Base-by-base conservation (phyloP, 2,329 filamentous ascomycete genomes). In the Colletotrichum abscissum region DNA sequence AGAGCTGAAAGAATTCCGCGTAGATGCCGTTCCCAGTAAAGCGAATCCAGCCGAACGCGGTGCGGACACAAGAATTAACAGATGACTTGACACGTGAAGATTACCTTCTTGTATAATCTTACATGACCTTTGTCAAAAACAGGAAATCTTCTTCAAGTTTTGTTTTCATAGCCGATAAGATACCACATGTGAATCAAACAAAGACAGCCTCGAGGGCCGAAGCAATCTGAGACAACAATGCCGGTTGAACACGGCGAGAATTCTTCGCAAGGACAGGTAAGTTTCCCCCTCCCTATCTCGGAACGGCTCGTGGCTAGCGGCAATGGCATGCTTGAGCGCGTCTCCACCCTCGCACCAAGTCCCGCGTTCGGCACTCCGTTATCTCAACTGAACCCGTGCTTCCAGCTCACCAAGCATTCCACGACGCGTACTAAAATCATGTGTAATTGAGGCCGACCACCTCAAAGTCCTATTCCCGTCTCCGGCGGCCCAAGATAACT, bases 401-500 rank as follows among this genome's bases (percentile, higher is more conserved):
- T 9, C 8, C 7, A 9, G 19, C 19, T 9, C 8, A 22, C 42
- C 8, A 19, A 49, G 42, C 42, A 49, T 49, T 49, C 42, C 42
- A 9, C 19, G 42, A 49, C 8, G 1, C 19, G 42, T 9, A 22
- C 42, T 11, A 19, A 22, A 9, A 9, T 22, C 42, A n/a, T 19
- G 11, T 8, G 38, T 42, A 19, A 42, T 9, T 49, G 42, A 22
- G n/a, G 42, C 56, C 56, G 19, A 11, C 3, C n/a, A 33, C 46
- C 11, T 26, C 46, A 35, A 28, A 33, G 6, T n/a, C 12, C 22
- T 22, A 38, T 6, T 24, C 22, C 77, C 65, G 78, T 79, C 74
- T 80, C 79, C 0, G 77, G 79, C 0, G 78, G 79, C 0, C 80
- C 79, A 1, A 82, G 75, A 66, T 81, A 81, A 38, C 77, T 79